Evolutionary conservation across 2,329 filamentous ascomycete genomes (phyloP).

Genomic region (Fusarium stilboides): DNA sequence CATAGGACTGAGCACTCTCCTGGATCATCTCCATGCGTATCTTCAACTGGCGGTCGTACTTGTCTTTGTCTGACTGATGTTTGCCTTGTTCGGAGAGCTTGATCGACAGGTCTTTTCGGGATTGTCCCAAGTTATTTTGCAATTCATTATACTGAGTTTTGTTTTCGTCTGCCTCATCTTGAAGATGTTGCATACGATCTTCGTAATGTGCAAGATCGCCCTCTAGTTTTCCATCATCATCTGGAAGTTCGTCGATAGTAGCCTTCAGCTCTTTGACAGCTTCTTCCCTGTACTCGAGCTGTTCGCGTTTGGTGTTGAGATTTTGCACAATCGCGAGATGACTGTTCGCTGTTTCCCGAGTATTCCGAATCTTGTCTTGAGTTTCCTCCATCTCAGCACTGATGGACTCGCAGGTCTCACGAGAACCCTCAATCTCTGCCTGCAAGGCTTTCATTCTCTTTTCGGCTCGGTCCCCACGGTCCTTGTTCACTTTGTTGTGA

Average conservation of each 20-base stretch:
- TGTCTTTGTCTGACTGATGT: slow-evolving; percentile 87
- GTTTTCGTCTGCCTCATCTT: slow-evolving; percentile 74
- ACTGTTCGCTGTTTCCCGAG: slow-evolving; percentile 80
- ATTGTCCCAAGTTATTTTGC: slow-evolving; percentile 62
- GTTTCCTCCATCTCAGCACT: slow-evolving; percentile 74
- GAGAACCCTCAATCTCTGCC: slow-evolving; percentile 74
- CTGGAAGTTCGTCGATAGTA: slow-evolving; percentile 82
- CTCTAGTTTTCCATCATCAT: slow-evolving; percentile 83
- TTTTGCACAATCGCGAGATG: slow-evolving; percentile 82
- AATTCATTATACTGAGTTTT: slow-evolving; percentile 77
- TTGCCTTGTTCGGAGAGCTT: slow-evolving; percentile 80
- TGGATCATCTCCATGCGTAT: slow-evolving; percentile 81
- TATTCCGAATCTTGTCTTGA: slow-evolving; percentile 71
- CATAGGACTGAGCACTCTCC: slow-evolving; percentile 81
- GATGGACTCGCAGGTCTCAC: slow-evolving; percentile 71
- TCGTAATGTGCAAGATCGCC: slow-evolving; percentile 83
- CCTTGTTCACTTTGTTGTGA: slow-evolving; percentile 86
- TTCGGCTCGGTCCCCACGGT: slow-evolving; percentile 81
- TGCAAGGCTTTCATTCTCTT: slow-evolving; percentile 76
- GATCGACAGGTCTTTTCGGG: slow-evolving; percentile 63
- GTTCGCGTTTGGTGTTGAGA: slow-evolving; percentile 82
- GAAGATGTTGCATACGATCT: slow-evolving; percentile 77
- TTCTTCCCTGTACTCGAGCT: slow-evolving; percentile 78
- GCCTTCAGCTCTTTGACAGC: slow-evolving; percentile 79
- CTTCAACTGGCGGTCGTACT: slow-evolving; percentile 84